Base-by-base conservation (phyloP, 2,329 filamentous ascomycete genomes). In the Penicillium digitatum region DNA sequence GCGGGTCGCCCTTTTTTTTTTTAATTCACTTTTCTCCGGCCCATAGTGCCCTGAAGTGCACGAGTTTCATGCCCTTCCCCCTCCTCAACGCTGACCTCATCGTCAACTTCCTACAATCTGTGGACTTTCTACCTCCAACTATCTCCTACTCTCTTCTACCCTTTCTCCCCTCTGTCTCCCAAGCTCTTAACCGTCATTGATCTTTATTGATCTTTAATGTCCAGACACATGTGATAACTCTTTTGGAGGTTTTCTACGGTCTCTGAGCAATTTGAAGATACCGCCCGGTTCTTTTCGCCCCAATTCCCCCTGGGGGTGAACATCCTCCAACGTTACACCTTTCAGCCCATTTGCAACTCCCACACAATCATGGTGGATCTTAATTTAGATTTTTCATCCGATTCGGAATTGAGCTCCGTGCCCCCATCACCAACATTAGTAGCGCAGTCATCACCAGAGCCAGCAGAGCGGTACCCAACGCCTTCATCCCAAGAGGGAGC, bases 391-490 rank as follows among this genome's bases (percentile, higher is more conserved):
- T 22, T 14, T 9, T 54, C 70, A 20, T 74, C 71, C 20, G 72
- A 74, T 40, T 77, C 75, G 26, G 70, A 72, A 40, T 65, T 78
- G 49, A 78, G 75, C 58, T 76, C 75, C 44, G 65, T 68, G 54
- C 72, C 71, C n/a, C 29, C 27, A 12, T 48, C 45, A 20, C 31
- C 45, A 26, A 62, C 67, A n/a, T 11, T n/a, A 38, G 77, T 73
- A 18, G 72, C 74, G 16, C 63, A 63, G 48, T 65, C 74, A 34
- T 73, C 74, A 40, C 67, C 71, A 20, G 68, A 62, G 35, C 59
- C 60, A 6, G 53, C 48, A 61, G 48, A 72, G 70, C 65, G 74
- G 70, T 63, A 70, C 70, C 54, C 76, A 55, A 74, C 76, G 56
- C 72, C 76, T 51, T 75, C 74, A 42, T 77, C 76, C 16, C 74